Percentiles rank a stretch among this genome's conserved stretches.
Evolutionary conservation across 2,329 filamentous ascomycete species (phyloP).

Genomic region (Penicillium sp.): DNA sequence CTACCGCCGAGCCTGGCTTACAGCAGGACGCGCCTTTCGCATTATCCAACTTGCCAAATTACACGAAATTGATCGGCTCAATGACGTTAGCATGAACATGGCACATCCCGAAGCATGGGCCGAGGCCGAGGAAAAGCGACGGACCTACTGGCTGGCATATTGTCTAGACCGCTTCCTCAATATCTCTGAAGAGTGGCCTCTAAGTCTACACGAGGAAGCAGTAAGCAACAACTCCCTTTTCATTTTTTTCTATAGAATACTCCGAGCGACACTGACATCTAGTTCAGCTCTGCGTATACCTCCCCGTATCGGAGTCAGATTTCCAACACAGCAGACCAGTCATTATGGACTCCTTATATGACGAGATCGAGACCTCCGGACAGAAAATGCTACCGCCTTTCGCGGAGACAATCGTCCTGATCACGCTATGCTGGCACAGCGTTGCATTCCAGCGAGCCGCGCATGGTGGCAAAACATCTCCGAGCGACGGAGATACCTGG

Average conservation of each 20-base stretch:
- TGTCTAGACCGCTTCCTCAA: slow-evolving; percentile 33
- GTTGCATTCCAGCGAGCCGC: not conserved
- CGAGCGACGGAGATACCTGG: slow-evolving; percentile 3
- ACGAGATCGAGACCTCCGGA: slow-evolving; percentile 3
- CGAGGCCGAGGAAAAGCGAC: slow-evolving; percentile 31
- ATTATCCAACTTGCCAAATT: slow-evolving; percentile 36
- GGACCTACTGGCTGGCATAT: slow-evolving; percentile 40
- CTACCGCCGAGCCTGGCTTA: slow-evolving; percentile 37
- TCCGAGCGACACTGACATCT: not conserved
- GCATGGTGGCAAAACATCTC: not conserved
- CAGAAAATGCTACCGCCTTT: slow-evolving; percentile 4
- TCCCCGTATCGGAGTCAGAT: slow-evolving; percentile 14
- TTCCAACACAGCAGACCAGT: slow-evolving; percentile 4
- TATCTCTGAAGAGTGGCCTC: slow-evolving; percentile 24
- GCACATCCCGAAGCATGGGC: slow-evolving; percentile 11
- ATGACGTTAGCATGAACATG: not conserved
- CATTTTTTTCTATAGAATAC: not conserved
- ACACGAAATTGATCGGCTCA: slow-evolving; percentile 31
- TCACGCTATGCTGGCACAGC: slow-evolving; percentile 7
- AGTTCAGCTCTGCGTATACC: slow-evolving; percentile 9
- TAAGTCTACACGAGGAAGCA: slow-evolving; percentile 28
- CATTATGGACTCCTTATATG: slow-evolving; percentile 21
- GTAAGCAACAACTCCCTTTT: slow-evolving; percentile 3
- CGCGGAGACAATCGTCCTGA: slow-evolving; percentile 4
- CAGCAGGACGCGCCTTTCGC: slow-evolving; percentile 36